Evolutionary conservation across 2,329 filamentous ascomycete species (phyloP), one percentile per base, ranked within the genome.

Genomic region (Colletotrichum costaricense): DNA sequence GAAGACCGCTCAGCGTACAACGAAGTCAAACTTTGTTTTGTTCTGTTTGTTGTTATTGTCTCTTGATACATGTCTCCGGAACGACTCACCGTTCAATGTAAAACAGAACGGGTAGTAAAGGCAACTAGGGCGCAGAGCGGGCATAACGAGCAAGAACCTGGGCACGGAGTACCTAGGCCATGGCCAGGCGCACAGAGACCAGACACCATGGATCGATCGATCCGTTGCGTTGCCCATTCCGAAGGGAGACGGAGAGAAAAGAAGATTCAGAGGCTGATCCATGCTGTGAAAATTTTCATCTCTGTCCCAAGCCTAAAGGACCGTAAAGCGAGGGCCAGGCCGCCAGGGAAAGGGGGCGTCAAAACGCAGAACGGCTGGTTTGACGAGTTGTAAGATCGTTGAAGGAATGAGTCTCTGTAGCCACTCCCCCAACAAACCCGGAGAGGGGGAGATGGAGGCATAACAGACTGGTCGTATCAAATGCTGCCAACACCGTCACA

Each of bases 291-390:
- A 30, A 0, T 62, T 57, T 52, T 62, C 57, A 54, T 24, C n/a
- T 62, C 42, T 49, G 35, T 56, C 7, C 63, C 49, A 49, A 62
- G 49, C 49, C 55, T 35, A 33, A 52, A 63, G 26, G n/a, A 19
- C 38, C 38, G 38, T 19, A 42, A 52, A 28, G 54, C 22, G 26
- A 56, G 12, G 12, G 22, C 12, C 49, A 55, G 16, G 30, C 26
- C n/a, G 22, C 22, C 58, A 55, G 16, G 30, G 60, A 30, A 46
- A 46, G 46, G 62, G 67, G 55, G 59, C 19, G 42, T 66, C 62
- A 66, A 67, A 70, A 66, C 62, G 42, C 67, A 60, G n/a, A 22
- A 54, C 59, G 62, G 67, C 67, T 59, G 58, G 67, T 70, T 70
- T 70, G 67, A 54, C 67, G 67, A 58, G 30, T 59, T 59, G 30